Conservation (phyloP, 2,329 filamentous ascomycete genomes). For the Alternaria brassicae region DNA sequence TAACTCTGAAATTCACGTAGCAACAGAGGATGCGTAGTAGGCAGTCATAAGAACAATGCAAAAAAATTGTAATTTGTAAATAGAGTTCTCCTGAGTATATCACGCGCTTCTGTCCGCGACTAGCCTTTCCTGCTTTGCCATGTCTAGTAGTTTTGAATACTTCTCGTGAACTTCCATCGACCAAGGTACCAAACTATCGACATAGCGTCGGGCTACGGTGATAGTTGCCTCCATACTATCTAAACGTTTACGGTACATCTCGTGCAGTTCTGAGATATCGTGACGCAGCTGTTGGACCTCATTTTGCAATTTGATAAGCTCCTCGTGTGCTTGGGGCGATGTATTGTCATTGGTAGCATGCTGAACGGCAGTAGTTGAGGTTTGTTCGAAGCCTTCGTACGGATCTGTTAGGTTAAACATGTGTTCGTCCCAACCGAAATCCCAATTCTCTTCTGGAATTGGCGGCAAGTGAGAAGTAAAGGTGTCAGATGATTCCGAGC, state of each 20-base stretch:
- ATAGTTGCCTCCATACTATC: conserved; percentile 18
- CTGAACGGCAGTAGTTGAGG: neutral
- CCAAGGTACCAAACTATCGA: conserved; percentile 18
- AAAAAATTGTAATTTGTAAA: conserved; percentile 6
- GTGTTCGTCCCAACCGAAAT: conserved; percentile 4
- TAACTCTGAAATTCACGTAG: neutral
- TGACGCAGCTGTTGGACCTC: conserved; percentile 1
- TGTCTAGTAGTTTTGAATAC: conserved; percentile 15
- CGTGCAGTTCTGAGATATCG: conserved; percentile 9
- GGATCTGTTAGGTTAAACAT: neutral
- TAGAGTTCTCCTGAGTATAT: neutral
- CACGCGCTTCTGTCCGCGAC: neutral
- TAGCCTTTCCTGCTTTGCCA: conserved; percentile 4
- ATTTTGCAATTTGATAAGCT: conserved; percentile 2
- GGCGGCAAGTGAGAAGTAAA: neutral
- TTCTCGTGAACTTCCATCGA: conserved; percentile 22
- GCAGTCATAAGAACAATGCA: neutral
- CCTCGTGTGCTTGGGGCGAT: neutral
- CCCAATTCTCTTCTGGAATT: conserved; percentile 1
- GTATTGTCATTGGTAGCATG: neutral
- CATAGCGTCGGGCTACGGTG: conserved; percentile 7
- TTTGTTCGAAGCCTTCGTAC: conserved; percentile 5
- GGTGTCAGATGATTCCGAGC: neutral
- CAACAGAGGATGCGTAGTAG: neutral
- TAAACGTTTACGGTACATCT: conserved; percentile 11